Conservation (phyloP, 768 basidiomycete genomes). For the Cubamyces lactineus region DNA sequence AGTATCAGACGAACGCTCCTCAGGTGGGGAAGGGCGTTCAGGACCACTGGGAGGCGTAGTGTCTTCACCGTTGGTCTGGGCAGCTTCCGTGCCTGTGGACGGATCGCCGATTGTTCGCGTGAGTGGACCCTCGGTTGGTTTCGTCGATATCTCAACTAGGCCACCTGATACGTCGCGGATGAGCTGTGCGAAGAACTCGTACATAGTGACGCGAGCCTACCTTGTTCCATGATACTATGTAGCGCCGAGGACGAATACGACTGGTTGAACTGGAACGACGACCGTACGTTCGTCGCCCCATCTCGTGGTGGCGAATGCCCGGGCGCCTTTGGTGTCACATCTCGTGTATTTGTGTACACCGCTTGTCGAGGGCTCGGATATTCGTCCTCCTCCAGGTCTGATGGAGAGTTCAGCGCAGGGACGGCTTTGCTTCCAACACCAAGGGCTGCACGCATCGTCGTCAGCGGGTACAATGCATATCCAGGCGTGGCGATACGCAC, state of each 20-base stretch:
- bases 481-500: conserved; percentile 36
- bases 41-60: conserved; percentile 3
- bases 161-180: conserved; percentile 44
- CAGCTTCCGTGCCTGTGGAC: conserved; percentile 39
- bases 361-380: conserved; percentile 15
- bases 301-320: background rate
- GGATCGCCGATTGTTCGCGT: conserved; percentile 49
- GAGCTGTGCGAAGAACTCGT: too few relatives aligned
- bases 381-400: conserved; percentile 15
- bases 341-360: conserved; percentile 13
- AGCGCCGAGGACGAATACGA: conserved; percentile 49
- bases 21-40: conserved; percentile 17
- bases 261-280: conserved; percentile 15
- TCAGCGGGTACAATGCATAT: background rate
- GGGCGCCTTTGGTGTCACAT: background rate
- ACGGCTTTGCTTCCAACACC: conserved; percentile 65
- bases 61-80: conserved; percentile 11
- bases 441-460: conserved; percentile 43
- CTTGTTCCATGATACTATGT: conserved; percentile 71
- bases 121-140: conserved; percentile 40
- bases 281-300: background rate
- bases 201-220: conserved; percentile 30
- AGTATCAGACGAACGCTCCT: conserved; percentile 23
- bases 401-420: conserved; percentile 27
- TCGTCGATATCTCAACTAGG: conserved; percentile 57